Evolutionary conservation across 345 rosid species (phyloP), one percentile per base, ranked within the genome.

Genomic region (Hibiscus mutabilis): DNA sequence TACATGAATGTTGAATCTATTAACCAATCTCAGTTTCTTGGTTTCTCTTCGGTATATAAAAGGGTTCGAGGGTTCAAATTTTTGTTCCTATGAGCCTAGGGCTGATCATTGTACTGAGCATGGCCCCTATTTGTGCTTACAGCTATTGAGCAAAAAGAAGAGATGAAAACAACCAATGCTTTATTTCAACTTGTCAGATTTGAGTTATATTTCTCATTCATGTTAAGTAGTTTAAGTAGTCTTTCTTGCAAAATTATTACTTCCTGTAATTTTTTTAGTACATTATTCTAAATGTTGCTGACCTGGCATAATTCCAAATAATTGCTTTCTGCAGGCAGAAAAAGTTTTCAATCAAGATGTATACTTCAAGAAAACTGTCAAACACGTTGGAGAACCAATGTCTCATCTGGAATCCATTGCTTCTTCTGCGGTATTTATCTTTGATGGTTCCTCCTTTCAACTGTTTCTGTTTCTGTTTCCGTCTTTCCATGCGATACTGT

Each of bases 351-450:
- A 95, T 72, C 98, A 92, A 55, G 98, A 95, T 79, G 53, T 86
- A 73, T 95, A 84, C 79, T 95, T 87, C 86, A 95, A 92, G 88
- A 90, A 81, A 84, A 83, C 97, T 73, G 92, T 89, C 74, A 95
- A 92, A 79, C 81, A 79, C 75, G 97, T 89, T 44, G 99, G 98
- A 71, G 99, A 95, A 80, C 98, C 97, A 13, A 95, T 95, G 97
- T 78, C 80, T 76, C 97, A 95, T 75, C 79, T 95, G 82, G 99
- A 95, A 86, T 92, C 99, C 21, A 95, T 95, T 78, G 89, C 99
- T 68, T 95, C 98, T 65, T 86, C 99, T 58, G 99, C 98, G 80
- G 99, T 92, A 92, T n/a, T 69, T 46, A 63, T 24, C 60, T 71
- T 46, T 59, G 27, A 51, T 65, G 19, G 31, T 57, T 60, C 52